Evolutionary conservation across 176 grass and related monocot species (phyloP).

Genomic region (Triticum aestivum): DNA sequence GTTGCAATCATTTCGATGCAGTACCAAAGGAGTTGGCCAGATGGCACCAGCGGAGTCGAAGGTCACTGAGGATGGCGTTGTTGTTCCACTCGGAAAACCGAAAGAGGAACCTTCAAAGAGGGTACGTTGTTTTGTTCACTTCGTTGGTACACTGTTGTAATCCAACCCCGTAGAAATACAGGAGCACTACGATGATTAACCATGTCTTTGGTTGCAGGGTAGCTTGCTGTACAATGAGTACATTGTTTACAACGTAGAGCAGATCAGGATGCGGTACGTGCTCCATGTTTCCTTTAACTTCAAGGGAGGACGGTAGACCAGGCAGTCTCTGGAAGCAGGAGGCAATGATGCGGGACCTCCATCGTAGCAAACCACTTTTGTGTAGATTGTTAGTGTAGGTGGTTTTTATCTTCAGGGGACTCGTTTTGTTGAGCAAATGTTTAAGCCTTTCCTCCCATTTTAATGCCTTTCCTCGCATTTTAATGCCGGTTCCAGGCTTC

Average conservation of each 20-base stretch:
- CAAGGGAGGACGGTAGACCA: conserved; percentile 33
- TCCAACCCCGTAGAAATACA: background rate
- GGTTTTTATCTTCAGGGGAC: background rate
- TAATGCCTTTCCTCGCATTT: background rate
- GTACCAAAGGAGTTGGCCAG: conserved; percentile 81
- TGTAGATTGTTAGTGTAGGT: background rate
- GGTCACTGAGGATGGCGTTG: conserved; percentile 52
- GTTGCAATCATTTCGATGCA: conserved; percentile 42
- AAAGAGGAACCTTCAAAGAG: conserved; percentile 55
- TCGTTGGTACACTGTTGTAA: background rate
- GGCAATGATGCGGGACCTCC: background rate
- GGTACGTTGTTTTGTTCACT: conserved; percentile 23
- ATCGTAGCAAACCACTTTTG: conserved; percentile 3
- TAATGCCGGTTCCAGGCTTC: background rate
- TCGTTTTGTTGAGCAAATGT: background rate
- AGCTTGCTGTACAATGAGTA: conserved; percentile 91
- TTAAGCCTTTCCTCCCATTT: background rate
- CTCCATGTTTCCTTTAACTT: conserved; percentile 80
- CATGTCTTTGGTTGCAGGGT: conserved; percentile 55
- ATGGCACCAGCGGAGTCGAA: conserved; percentile 53
- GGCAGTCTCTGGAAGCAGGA: background rate
- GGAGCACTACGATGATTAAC: background rate
- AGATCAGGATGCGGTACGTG: conserved; percentile 89
- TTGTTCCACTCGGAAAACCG: conserved; percentile 78
- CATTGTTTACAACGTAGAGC: conserved; percentile 86